Conservation (phyloP, 1,139 yeast genomes). For the Tardiomyces blankii region DNA sequence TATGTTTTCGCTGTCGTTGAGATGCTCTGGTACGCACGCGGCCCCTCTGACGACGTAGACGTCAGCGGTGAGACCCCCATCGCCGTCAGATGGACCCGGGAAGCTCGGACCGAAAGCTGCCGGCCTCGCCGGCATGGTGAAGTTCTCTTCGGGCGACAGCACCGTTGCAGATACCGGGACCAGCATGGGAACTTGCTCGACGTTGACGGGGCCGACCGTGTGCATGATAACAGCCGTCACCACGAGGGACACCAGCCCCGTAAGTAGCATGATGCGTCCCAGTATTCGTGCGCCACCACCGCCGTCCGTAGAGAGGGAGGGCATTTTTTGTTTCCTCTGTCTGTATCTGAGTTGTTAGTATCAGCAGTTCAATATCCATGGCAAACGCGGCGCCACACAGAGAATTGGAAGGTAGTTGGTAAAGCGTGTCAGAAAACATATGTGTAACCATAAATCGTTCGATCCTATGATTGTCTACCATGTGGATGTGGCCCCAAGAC, state of each 20-base stretch:
- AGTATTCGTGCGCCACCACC: not conserved
- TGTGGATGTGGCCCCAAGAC: too few relatives aligned
- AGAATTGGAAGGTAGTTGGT: too few relatives aligned
- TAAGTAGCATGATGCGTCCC: not conserved
- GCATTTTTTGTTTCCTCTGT: too few relatives aligned
- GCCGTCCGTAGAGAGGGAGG: too few relatives aligned
- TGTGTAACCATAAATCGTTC: too few relatives aligned
- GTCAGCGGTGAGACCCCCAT: constrained; percentile 4
- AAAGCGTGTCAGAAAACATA: too few relatives aligned
- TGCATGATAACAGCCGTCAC: not conserved
- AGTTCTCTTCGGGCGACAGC: constrained; percentile 16
- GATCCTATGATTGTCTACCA: too few relatives aligned
- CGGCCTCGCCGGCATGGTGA: constrained; percentile 23
- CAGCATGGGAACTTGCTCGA: constrained; percentile 12
- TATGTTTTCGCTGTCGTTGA: constrained; percentile 29
- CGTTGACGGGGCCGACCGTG: not conserved
- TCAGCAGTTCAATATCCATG: too few relatives aligned
- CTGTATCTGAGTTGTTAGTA: too few relatives aligned
- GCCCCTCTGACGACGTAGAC: constrained; percentile 1
- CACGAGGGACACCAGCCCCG: not conserved
- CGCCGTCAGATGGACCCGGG: constrained; percentile 6
- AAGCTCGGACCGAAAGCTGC: constrained; percentile 27
- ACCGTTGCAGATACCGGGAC: constrained; percentile 20
- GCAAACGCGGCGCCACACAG: too few relatives aligned
- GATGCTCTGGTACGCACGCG: constrained; percentile 1